Base-by-base conservation (phyloP, 768 basidiomycete species). In the Boletales sp. region DNA sequence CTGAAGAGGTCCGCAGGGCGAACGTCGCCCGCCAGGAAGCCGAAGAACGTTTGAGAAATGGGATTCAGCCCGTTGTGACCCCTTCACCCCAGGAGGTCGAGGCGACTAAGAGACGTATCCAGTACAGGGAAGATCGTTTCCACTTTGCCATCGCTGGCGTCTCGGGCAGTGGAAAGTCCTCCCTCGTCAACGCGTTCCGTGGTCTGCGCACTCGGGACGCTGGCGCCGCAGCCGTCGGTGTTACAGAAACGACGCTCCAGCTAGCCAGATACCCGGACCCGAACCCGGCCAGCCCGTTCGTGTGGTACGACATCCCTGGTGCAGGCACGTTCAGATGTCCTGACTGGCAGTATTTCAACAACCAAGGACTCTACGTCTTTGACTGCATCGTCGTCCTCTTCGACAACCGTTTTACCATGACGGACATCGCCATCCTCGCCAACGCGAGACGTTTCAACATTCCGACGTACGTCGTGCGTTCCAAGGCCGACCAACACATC, bases 261-360 rank as follows among this genome's bases (percentile, higher is more conserved):
- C 49, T 63, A 34, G 19, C 55, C 19, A 52, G 68, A 31, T 72
- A 67, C 31, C 39, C 57, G 5, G 63, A 67, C n/a, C 17, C 59
- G 2, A 52, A 57, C 18, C 57, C 52, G 7, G 40, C 53, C 3
- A 17, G 48, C 18, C 62, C 56, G 0, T 57, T 64, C 49, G 61
- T 64, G 37, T 72, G 69, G 70, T 72, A 64, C 11, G 71, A 72
- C 35, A 37, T 69, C n/a, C 70, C 69, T 0, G 71, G 69, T 13
- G 68, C 71, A 10, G 67, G 68, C 11, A 72, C 70, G 2, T 10
- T 65, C 17, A 58, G 49, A n/a, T 60, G 65, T 19, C 57, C 58
- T 8, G 67, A 65, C 40, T 71, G 68, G 68, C 58, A 67, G 18
- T 72, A 72, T 45, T 72, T 72, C 57, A 69, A 71, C 18, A 41